Percentiles rank a stretch among this genome's conserved stretches.
Conservation (phyloP, 2,329 filamentous ascomycete species). For the Ophiosphaerella narmari region DNA sequence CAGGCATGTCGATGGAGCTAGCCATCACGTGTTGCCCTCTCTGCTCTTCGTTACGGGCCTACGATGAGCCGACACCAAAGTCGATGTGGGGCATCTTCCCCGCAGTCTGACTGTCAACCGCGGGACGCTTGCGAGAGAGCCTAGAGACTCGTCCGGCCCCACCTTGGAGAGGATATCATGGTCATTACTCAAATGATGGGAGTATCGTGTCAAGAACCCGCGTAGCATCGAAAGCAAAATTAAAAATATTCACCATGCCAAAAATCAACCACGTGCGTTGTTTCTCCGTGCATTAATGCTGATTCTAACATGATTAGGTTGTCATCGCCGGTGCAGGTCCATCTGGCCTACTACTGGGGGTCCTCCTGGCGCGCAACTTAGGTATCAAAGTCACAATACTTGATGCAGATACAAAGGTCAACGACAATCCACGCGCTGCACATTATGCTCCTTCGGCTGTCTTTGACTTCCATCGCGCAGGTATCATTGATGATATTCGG, state of each 20-base stretch:
- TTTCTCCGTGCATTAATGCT: neutral
- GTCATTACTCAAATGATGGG: slow-evolving; percentile 5
- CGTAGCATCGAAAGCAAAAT: slow-evolving; percentile 10
- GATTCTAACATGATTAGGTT: slow-evolving; percentile 24
- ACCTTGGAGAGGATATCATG: slow-evolving; percentile 11
- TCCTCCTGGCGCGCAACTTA: slow-evolving; percentile 57
- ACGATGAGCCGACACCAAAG: slow-evolving; percentile 12
- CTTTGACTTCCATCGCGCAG: slow-evolving; percentile 63
- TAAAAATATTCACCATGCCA: slow-evolving; percentile 24
- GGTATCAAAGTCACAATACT: slow-evolving; percentile 60
- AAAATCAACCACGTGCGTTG: slow-evolving; percentile 37
- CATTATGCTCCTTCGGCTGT: slow-evolving; percentile 65
- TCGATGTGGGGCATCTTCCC: slow-evolving; percentile 25
- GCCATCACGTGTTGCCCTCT: slow-evolving; percentile 7
- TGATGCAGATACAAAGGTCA: slow-evolving; percentile 60
- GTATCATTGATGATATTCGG: slow-evolving; percentile 59
- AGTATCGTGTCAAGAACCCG: slow-evolving; percentile 4
- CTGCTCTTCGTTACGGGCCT: slow-evolving; percentile 1
- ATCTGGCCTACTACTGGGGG: slow-evolving; percentile 41
- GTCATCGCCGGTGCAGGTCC: slow-evolving; percentile 41
- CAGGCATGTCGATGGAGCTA: neutral
- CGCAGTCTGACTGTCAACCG: slow-evolving; percentile 12
- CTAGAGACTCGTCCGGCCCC: slow-evolving; percentile 18
- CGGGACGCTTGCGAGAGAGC: slow-evolving; percentile 1
- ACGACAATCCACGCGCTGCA: slow-evolving; percentile 65